Evolutionary conservation across 2,329 filamentous ascomycete species (phyloP), one percentile per base, ranked within the genome.

Genomic region (Sclerotiophoma versabilis): DNA sequence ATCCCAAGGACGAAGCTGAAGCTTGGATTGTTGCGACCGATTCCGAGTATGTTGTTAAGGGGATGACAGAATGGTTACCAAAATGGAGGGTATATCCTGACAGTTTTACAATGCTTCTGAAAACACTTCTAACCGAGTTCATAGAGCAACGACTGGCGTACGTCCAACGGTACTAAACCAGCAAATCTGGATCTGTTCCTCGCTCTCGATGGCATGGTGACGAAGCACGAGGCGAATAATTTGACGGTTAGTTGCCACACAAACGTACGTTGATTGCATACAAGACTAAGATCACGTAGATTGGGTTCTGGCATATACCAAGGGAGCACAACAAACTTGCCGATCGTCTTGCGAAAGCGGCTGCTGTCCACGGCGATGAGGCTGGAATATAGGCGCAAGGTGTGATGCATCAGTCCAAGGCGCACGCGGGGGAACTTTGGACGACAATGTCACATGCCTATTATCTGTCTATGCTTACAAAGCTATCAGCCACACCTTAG

Each of bases 221-320:
- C 54, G 20, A 49, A 19, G 36, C 29, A 57, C 32, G 52, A 57
- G 43, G 37, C 54, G 20, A 44, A 52, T 11, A 41, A 49, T 52
- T 25, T 39, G 20, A 52, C 9, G 48, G 54, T 52, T 44, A 43
- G 54, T 52, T 49, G 23, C 34, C 20, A 49, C 37, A 39, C 30
- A 71, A 48, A 77, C 75, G 57, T 76, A 79, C 9, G 75, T 19
- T 4, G 71, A 54, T 12, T 30, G 27, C 27, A 8, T 79, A 79
- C 5, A 68, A 70, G 60, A 80, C 38, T 50, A 44, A 50, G 22
- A 44, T 15, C 29, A 44, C 17, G 10, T 50, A 50, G 48, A 44
- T 50, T 44, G 46, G 48, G 48, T 38, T 45, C 23, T 51, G 48
- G 33, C 39, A 49, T 46, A 56, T 59, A 32, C 53, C 38, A 15